Evolutionary conservation across 371 early-diverging fungal species (phyloP).

Genomic region (Mucor circinelloides): DNA sequence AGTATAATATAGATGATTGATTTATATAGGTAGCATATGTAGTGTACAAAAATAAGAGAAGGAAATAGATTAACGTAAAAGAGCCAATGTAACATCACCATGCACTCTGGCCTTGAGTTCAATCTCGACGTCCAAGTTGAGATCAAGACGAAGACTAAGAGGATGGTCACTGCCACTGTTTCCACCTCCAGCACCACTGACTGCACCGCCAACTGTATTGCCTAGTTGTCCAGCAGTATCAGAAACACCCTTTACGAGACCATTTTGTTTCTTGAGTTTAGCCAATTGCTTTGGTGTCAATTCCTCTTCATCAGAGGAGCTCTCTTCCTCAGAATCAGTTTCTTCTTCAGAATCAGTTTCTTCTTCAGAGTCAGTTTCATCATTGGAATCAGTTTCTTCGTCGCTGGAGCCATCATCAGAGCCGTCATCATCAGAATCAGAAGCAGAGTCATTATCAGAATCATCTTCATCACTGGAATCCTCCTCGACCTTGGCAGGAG

Average conservation of each 20-base stretch:
- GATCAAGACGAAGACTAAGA: slow-evolving; percentile 32
- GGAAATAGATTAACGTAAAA: slow-evolving; percentile 21
- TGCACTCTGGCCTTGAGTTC: slow-evolving; percentile 34
- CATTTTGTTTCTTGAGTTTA: slow-evolving; percentile 12
- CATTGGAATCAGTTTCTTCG: slow-evolving; percentile 8
- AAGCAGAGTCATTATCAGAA: neutral
- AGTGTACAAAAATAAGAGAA: neutral
- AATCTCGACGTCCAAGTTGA: slow-evolving; percentile 39
- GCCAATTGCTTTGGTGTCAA: slow-evolving; percentile 9
- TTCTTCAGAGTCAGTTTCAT: slow-evolving; percentile 15
- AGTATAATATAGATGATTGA: neutral
- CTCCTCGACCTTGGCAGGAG: neutral
- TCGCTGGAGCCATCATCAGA: neutral
- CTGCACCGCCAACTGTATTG: neutral
- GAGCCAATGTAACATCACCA: slow-evolving; percentile 38
- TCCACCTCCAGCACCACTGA: slow-evolving; percentile 13
- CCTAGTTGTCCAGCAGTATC: slow-evolving; percentile 19
- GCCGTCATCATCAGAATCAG: neutral
- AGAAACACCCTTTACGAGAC: slow-evolving; percentile 11
- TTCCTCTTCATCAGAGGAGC: slow-evolving; percentile 14
- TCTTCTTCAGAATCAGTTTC: slow-evolving; percentile 16
- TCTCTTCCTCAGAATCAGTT: slow-evolving; percentile 16
- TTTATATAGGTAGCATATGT: neutral
- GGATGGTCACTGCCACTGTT: slow-evolving; percentile 12
- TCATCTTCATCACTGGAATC: neutral